phyloP scores from a whole-genome alignment of 2,329 filamentous ascomycete species.

The Cladophialophora chaetospira region DNA sequence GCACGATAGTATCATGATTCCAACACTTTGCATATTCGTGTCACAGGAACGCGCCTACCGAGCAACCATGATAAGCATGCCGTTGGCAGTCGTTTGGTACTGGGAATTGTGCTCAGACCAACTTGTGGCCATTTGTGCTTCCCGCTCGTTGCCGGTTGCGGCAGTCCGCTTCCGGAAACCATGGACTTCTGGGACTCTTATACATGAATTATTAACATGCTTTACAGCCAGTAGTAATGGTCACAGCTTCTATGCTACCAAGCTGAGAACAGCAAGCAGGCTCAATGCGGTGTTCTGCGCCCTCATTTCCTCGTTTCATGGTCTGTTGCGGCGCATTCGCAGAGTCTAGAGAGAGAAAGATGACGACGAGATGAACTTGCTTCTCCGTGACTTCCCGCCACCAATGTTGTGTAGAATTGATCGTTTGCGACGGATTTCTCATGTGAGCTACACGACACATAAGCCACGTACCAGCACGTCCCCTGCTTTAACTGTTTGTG shows the following conservation, averaged over 20 bases:
- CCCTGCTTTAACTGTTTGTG: not conserved
- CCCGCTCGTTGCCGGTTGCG: conserved; percentile 15
- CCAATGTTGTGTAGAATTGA: conserved; percentile 6
- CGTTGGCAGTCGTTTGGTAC: not conserved
- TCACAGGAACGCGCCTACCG: not conserved
- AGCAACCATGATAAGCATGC: not conserved
- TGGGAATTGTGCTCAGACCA: conserved; percentile 5
- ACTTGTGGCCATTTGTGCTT: not conserved
- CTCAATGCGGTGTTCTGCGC: conserved; percentile 11
- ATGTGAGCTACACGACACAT: conserved; percentile 3
- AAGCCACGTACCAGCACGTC: not conserved
- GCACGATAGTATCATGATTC: not conserved
- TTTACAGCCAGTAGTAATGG: not conserved
- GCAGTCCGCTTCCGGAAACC: conserved; percentile 10
- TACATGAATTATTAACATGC: conserved; percentile 3
- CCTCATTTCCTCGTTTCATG: conserved; percentile 1
- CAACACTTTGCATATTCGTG: not conserved
- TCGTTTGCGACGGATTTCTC: conserved; percentile 2
- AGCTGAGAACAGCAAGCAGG: conserved; percentile 7
- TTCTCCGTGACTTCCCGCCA: conserved; percentile 20
- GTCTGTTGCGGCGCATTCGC: too few species aligned
- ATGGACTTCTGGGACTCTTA: not conserved
- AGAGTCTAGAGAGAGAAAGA: too few species aligned
- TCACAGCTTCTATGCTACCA: conserved; percentile 1
- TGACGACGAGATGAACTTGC: too few species aligned